Percentiles rank a stretch among this genome's conserved stretches.
phyloP scores from a whole-genome alignment of 2,329 filamentous ascomycete species.

The Fusarium sp. region DNA sequence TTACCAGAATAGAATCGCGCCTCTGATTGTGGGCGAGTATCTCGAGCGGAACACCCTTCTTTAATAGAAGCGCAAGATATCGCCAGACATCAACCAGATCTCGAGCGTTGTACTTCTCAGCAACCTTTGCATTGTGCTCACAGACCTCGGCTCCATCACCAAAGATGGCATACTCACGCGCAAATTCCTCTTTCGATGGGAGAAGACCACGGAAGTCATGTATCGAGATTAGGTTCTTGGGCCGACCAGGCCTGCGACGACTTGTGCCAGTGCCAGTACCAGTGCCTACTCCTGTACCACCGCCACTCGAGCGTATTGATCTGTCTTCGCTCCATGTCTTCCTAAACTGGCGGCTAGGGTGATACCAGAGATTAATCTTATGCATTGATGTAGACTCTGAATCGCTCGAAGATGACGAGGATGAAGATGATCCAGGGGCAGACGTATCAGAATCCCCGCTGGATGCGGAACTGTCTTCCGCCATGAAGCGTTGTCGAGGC shows the following conservation, averaged over 20 bases:
- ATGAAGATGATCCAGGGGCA: constrained; percentile 58
- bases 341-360: constrained; percentile 60
- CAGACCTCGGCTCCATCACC: constrained; percentile 85
- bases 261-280: constrained; percentile 64
- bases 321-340: constrained; percentile 67
- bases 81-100: constrained; percentile 87
- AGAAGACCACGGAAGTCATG: constrained; percentile 75
- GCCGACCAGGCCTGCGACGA: constrained; percentile 57
- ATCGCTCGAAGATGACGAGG: constrained; percentile 66
- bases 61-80: constrained; percentile 80
- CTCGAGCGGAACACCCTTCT: constrained; percentile 78
- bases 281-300: constrained; percentile 61
- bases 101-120: constrained; percentile 72
- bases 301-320: constrained; percentile 68
- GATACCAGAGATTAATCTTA: constrained; percentile 67
- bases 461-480: constrained; percentile 61
- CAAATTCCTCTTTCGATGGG: constrained; percentile 82
- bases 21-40: constrained; percentile 65
- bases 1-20: constrained; percentile 71
- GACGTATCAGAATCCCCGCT: constrained; percentile 63
- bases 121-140: constrained; percentile 82
- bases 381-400: constrained; percentile 72
- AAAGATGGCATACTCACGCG: constrained; percentile 83
- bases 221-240: constrained; percentile 78
- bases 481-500: constrained; percentile 56